These are phyloP conservation scores for Fomitopsis palustris DNA, from an alignment of 1,284 basidiomycete genomes.

Conservation along the genomic window DNA sequence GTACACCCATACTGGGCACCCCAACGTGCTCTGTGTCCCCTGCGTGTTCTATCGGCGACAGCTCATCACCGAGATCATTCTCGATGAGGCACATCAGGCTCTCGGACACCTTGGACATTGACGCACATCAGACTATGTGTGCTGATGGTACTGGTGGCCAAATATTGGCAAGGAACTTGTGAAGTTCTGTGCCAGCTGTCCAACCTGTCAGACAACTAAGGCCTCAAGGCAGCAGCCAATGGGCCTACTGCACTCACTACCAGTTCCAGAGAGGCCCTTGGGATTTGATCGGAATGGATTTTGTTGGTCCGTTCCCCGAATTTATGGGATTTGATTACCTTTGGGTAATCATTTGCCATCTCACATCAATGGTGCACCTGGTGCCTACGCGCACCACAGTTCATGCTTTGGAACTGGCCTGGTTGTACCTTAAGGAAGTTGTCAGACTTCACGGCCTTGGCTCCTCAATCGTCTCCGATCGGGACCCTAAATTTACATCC, in stretches of 20 bases:
- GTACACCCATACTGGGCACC: slow-evolving; percentile 5
- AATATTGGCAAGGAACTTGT: slow-evolving; percentile 14
- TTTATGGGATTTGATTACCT: slow-evolving; percentile 16
- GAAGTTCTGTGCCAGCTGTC: slow-evolving; percentile 22
- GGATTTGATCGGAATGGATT: slow-evolving; percentile 16
- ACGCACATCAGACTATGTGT: slow-evolving; percentile 23
- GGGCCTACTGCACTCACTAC: slow-evolving; percentile 23
- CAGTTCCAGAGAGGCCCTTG: slow-evolving; percentile 20
- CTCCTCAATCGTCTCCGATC: slow-evolving; percentile 21
- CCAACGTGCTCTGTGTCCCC: slow-evolving; percentile 19
- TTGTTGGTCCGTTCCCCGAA: slow-evolving; percentile 21
- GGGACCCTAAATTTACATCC: slow-evolving; percentile 25
- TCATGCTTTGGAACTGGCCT: slow-evolving; percentile 16
- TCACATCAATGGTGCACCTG: slow-evolving; percentile 22
- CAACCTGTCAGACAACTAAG: slow-evolving; percentile 24
- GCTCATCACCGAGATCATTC: slow-evolving; percentile 15
- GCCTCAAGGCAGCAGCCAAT: slow-evolving; percentile 4
- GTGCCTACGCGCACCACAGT: slow-evolving; percentile 14
- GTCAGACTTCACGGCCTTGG: slow-evolving; percentile 22
- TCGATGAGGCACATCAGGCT: slow-evolving; percentile 21
- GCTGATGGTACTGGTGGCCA: slow-evolving; percentile 34
- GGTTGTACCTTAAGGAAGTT: slow-evolving; percentile 14
- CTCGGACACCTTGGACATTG: slow-evolving; percentile 24
- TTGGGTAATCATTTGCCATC: slow-evolving; percentile 18
- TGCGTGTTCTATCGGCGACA: slow-evolving; percentile 1